These are phyloP conservation scores for Musa balbisiana DNA, from an alignment of 202 grass and related monocot species.

Conservation along the genomic window DNA sequence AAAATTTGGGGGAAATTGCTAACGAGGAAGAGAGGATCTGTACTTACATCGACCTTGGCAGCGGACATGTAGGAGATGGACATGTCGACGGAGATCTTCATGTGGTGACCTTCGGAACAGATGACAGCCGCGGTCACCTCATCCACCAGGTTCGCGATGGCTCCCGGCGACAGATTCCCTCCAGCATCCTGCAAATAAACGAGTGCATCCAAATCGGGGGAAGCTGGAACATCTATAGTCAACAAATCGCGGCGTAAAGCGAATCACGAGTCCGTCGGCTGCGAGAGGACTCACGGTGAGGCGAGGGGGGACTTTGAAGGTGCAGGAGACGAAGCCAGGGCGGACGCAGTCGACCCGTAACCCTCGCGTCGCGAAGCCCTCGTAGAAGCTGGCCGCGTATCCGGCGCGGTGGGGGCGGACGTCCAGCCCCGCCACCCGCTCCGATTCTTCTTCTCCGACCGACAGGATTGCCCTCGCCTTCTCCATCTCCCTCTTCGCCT, in stretches of 20 bases:
- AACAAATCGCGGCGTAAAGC: background rate
- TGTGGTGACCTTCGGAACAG: constrained; percentile 29
- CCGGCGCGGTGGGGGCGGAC: constrained; percentile 20
- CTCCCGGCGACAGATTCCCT: constrained; percentile 47
- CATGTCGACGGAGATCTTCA: constrained; percentile 80
- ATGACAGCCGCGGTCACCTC: constrained; percentile 42
- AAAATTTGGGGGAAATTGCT: background rate
- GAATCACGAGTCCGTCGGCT: background rate
- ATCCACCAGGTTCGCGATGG: constrained; percentile 64
- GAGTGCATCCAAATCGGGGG: background rate
- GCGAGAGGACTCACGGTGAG: constrained; percentile 33
- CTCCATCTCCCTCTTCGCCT: constrained; percentile 9
- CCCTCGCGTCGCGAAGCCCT: constrained; percentile 54
- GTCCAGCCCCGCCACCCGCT: constrained; percentile 40
- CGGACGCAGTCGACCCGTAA: constrained; percentile 52
- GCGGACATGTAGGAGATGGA: constrained; percentile 47
- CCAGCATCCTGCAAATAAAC: constrained; percentile 25
- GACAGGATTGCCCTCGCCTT: constrained; percentile 27
- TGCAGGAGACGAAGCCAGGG: constrained; percentile 55
- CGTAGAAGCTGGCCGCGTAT: constrained; percentile 47
- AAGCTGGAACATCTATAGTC: background rate
- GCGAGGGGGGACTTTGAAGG: constrained; percentile 61
- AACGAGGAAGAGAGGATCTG: background rate
- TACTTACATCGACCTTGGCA: constrained; percentile 33
- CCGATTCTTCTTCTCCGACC: constrained; percentile 29